Base-by-base conservation (phyloP, 73 alveolate species). In the Tetrahymena thermophila region DNA sequence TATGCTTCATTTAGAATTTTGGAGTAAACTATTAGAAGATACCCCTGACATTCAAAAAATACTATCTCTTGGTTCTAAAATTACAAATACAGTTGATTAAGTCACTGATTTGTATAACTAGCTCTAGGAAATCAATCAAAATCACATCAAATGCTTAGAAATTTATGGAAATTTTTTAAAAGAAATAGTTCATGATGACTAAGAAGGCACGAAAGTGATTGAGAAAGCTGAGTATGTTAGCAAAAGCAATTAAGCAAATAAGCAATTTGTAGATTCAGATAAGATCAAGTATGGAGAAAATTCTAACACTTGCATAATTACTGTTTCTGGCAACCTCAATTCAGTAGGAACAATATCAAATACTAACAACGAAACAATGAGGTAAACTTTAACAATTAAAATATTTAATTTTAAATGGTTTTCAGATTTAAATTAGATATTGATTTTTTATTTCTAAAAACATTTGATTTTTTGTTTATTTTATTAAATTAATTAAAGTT, bases 11-110 rank as follows among this genome's bases (percentile, higher is more conserved):
- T 56, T 57, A 16, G 96, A 95, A n/a, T 95, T 85, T 58, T 95
- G 97, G 97, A 35, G 94, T 21, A 96, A 95, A 35, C 55, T 95
- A 28, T 35, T 95, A 31, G 97, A 95, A 84, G 85, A 94, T 3
- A 95, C 94, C 85, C 96, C 97, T 35, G 96, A 95, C 44, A 84
- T 95, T 58, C 50, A 43, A 19, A 95, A 95, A 95, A 38, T 95
- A 34, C 42, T 93, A 17, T 43, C 89, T 19, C 94, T 95, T n/a
- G 97, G 97, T 21, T 58, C 93, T 1, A 43, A 50, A 94, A 95
- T 95, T 35, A 95, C 96, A 19, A 94, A 83, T n/a, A 37, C 57
- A 37, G 93, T 95, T 55, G 96, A 95, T 23, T 31, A 95, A 31
- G 96, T 85, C 14, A 38, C 34, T 34, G 58, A 44, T 21, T 93